These are phyloP conservation scores for Chlamydomonas urium DNA, from an alignment of 139 green algal species.

Conservation along the genomic window DNA sequence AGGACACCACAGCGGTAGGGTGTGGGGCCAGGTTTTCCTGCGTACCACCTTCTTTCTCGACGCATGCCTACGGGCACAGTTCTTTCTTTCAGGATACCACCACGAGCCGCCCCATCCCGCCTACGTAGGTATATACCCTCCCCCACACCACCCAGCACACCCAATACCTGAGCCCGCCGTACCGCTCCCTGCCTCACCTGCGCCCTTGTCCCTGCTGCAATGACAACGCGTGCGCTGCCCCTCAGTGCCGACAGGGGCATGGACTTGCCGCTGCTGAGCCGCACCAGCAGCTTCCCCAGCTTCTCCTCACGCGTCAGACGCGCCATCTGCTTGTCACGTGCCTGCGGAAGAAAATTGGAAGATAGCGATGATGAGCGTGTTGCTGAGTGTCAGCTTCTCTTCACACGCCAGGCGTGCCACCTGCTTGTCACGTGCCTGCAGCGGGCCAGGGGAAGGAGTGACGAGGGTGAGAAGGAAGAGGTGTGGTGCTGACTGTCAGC, in stretches of 20 bases:
- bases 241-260: slow-evolving; percentile 58
- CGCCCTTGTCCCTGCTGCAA: slow-evolving; percentile 54
- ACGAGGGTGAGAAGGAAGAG: no score
- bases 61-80: no score
- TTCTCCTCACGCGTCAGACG: slow-evolving; percentile 66
- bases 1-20: no score
- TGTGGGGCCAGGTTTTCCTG: no score
- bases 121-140: no score
- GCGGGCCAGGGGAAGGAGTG: no score
- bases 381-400: not conserved
- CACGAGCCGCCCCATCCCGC: no score
- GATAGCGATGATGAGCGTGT: not conserved
- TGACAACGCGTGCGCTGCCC: slow-evolving; percentile 49
- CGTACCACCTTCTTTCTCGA: no score
- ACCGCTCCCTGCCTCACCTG: slow-evolving; percentile 43
- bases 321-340: slow-evolving; percentile 66
- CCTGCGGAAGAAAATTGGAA: slow-evolving; percentile 31
- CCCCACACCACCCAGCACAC: no score
- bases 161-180: no score
- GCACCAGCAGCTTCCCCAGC: slow-evolving; percentile 53
- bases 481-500: no score
- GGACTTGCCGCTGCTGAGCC: slow-evolving; percentile 61
- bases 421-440: not conserved
- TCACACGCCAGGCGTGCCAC: not conserved
- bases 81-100: no score